phyloP scores from a whole-genome alignment of 352 stramenopile genomes.

The Aphanomyces invadans region DNA sequence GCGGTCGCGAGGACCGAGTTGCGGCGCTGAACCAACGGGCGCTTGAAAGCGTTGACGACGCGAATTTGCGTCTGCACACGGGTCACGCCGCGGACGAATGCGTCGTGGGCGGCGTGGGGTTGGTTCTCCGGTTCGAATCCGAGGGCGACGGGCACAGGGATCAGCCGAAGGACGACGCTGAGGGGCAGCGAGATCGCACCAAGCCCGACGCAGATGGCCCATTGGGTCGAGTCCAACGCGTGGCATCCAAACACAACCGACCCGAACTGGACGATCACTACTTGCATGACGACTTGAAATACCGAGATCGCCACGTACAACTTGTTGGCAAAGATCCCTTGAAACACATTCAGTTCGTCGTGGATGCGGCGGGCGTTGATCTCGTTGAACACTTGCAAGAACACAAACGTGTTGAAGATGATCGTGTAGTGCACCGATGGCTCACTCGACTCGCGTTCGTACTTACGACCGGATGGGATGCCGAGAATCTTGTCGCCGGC shows the following conservation, averaged over 20 bases:
- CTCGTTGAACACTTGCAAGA: slow-evolving; percentile 89
- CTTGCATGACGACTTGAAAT: slow-evolving; percentile 84
- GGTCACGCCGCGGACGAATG: slow-evolving; percentile 46
- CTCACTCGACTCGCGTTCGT: slow-evolving; percentile 27
- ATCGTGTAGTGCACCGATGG: slow-evolving; percentile 91
- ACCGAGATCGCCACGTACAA: slow-evolving; percentile 90
- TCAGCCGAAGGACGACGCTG: slow-evolving; percentile 42
- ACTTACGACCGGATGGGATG: slow-evolving; percentile 26
- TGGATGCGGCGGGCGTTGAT: slow-evolving; percentile 78
- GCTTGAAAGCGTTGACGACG: slow-evolving; percentile 56
- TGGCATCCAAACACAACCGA: slow-evolving; percentile 59
- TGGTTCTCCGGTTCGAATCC: slow-evolving; percentile 38
- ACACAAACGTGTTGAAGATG: slow-evolving; percentile 97
- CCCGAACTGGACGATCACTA: slow-evolving; percentile 93
- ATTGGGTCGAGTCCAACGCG: slow-evolving; percentile 36
- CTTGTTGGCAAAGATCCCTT: slow-evolving; percentile 83
- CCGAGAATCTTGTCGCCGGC: slow-evolving; percentile 27
- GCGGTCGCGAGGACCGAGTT: too few relatives aligned
- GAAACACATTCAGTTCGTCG: slow-evolving; percentile 93
- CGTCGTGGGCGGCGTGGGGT: slow-evolving; percentile 38
- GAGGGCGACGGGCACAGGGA: slow-evolving; percentile 51
- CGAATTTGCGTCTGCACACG: slow-evolving; percentile 52
- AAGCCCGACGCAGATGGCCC: slow-evolving; percentile 50
- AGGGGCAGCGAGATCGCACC: slow-evolving; percentile 44
- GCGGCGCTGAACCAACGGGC: neutral